Evolutionary conservation across 169 alveolate genomes (phyloP).

Genomic region (Amoebophrya sp.): DNA sequence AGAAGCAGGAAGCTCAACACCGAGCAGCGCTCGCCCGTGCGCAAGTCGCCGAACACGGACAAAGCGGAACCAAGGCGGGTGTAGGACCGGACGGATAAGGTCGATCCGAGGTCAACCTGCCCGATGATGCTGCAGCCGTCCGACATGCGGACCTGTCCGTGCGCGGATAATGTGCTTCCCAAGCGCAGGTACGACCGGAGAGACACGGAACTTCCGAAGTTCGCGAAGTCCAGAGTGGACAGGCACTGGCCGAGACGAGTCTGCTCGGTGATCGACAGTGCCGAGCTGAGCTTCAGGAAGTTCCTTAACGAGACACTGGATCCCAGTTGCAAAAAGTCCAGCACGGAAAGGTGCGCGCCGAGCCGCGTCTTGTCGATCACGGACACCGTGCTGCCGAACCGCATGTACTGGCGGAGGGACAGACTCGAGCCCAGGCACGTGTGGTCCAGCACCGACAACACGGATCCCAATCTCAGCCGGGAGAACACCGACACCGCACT

Average conservation of each 20-base stretch:
- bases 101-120: not conserved
- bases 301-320: not conserved
- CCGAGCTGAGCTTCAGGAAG: not conserved
- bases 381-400: slow-evolving; percentile 49
- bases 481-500: not conserved
- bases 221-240: not conserved
- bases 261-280: not conserved
- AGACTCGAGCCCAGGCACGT: not conserved
- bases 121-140: not conserved
- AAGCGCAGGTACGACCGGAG: slow-evolving; percentile 10
- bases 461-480: not conserved
- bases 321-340: not conserved
- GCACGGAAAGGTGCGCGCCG: not conserved
- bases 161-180: not conserved
- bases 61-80: not conserved
- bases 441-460: not conserved
- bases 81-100: slow-evolving; percentile 14
- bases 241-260: not conserved
- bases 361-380: slow-evolving; percentile 31
- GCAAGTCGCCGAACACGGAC: not conserved
- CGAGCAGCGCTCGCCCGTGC: not conserved
- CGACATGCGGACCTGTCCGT: not conserved
- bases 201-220: slow-evolving; percentile 28
- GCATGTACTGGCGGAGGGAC: not conserved
- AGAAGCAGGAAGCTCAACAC: slow-evolving; percentile 5